phyloP scores from a whole-genome alignment of 192 early-diverging fungal species.

The Coemansia sp. region DNA sequence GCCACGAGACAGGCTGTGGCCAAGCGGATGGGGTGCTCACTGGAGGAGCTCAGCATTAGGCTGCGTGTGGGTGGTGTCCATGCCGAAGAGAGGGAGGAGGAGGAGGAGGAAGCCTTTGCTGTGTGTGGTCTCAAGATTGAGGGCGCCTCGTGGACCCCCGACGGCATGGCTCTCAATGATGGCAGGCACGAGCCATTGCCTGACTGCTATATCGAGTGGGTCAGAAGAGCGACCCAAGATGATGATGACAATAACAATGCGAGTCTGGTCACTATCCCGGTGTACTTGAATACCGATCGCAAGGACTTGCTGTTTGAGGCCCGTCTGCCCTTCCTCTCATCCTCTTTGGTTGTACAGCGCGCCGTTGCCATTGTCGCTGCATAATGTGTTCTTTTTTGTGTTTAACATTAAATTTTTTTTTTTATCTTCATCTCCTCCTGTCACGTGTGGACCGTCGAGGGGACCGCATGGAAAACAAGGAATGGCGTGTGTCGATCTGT shows the following conservation, averaged over 20 bases:
- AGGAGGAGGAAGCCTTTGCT: slow-evolving; percentile 21
- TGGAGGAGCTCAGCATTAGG: slow-evolving; percentile 77
- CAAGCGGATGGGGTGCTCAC: slow-evolving; percentile 71
- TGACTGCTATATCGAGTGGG: slow-evolving; percentile 46
- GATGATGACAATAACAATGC: neutral
- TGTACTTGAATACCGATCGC: slow-evolving; percentile 72
- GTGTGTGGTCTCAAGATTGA: slow-evolving; percentile 53
- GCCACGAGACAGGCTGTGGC: slow-evolving; percentile 88
- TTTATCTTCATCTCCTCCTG: neutral
- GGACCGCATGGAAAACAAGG: too few relatives aligned
- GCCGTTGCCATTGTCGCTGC: slow-evolving; percentile 62
- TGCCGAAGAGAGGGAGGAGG: too few relatives aligned
- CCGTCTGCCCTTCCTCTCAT: slow-evolving; percentile 7
- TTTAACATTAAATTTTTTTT: neutral
- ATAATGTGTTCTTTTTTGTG: neutral
- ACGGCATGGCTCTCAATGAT: slow-evolving; percentile 44
- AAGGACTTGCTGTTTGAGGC: slow-evolving; percentile 62
- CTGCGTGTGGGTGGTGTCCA: slow-evolving; percentile 30
- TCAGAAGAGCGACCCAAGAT: slow-evolving; percentile 8
- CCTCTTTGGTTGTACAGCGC: slow-evolving; percentile 51
- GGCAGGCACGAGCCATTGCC: slow-evolving; percentile 37
- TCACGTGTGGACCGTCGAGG: too few relatives aligned
- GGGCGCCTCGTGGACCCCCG: slow-evolving; percentile 49
- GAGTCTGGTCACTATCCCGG: slow-evolving; percentile 50
- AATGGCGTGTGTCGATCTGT: too few relatives aligned